Conservation (phyloP, 441 rosid genomes). For the Isatis lusitanica region DNA sequence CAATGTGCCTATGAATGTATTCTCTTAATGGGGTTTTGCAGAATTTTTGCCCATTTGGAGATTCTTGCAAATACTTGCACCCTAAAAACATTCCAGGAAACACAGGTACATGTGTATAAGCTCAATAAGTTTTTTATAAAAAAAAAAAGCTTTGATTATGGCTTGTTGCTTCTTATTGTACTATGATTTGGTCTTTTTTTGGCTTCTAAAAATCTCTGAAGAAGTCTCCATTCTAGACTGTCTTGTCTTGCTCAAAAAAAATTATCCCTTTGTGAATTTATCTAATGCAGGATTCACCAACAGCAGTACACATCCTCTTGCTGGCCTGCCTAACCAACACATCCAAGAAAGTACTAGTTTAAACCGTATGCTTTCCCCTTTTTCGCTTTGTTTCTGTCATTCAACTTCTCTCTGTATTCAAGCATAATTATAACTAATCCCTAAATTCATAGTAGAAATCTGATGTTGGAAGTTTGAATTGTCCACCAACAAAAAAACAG, state of each 20-base stretch:
- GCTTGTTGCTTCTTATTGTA: neutral
- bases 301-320: constrained; percentile 5
- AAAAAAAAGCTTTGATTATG: neutral
- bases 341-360: neutral
- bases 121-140: neutral
- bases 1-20: neutral
- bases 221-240: neutral
- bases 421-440: neutral
- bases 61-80: constrained; percentile 80
- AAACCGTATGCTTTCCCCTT: constrained; percentile 22
- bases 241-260: neutral
- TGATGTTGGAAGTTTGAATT: neutral
- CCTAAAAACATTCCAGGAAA: constrained; percentile 37
- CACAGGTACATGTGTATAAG: constrained; percentile 12
- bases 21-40: constrained; percentile 27
- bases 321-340: constrained; percentile 21
- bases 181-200: neutral
- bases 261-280: neutral
- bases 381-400: neutral
- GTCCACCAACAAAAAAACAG: constrained; percentile 16
- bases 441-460: neutral
- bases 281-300: constrained; percentile 26
- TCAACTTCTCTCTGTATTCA: neutral
- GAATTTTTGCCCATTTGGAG: constrained; percentile 83
- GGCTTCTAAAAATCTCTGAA: neutral